Evolutionary conservation across 2,329 filamentous ascomycete species (phyloP).

Genomic region (Cladobotryum protrusum): DNA sequence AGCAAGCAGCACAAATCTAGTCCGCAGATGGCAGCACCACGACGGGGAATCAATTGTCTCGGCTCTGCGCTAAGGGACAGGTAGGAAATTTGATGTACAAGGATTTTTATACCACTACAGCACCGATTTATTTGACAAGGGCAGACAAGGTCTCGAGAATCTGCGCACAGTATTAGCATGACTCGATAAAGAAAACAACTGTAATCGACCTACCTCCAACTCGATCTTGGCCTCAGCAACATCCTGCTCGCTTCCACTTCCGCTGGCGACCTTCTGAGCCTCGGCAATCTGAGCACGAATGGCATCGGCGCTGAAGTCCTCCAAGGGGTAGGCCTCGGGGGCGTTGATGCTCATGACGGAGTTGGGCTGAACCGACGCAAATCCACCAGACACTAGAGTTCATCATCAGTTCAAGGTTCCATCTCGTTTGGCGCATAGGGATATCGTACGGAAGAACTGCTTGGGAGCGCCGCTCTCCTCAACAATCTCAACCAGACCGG

Average conservation of each 20-base stretch:
- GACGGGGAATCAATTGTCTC: slow-evolving; percentile 31
- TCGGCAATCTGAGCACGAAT: slow-evolving; percentile 87
- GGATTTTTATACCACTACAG: slow-evolving; percentile 32
- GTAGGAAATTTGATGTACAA: slow-evolving; percentile 38
- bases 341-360: slow-evolving; percentile 97
- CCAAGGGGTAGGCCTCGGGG: slow-evolving; percentile 87
- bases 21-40: slow-evolving; percentile 20
- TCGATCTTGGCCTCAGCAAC: slow-evolving; percentile 99
- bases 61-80: slow-evolving; percentile 27
- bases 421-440: slow-evolving; percentile 3
- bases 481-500: slow-evolving; percentile 88
- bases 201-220: slow-evolving; percentile 66
- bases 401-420: slow-evolving; percentile 3
- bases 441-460: slow-evolving; percentile 91
- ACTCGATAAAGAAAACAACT: background rate
- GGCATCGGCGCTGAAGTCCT: slow-evolving; percentile 91
- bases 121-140: slow-evolving; percentile 66
- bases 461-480: slow-evolving; percentile 87
- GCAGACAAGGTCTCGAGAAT: slow-evolving; percentile 79
- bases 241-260: slow-evolving; percentile 90
- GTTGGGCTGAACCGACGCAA: slow-evolving; percentile 93
- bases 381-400: slow-evolving; percentile 80
- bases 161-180: slow-evolving; percentile 34
- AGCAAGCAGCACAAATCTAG: slow-evolving; percentile 10
- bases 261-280: slow-evolving; percentile 89